Evolutionary conservation across 106 monocot species (phyloP).

Genomic region (Triglochin maritima): DNA sequence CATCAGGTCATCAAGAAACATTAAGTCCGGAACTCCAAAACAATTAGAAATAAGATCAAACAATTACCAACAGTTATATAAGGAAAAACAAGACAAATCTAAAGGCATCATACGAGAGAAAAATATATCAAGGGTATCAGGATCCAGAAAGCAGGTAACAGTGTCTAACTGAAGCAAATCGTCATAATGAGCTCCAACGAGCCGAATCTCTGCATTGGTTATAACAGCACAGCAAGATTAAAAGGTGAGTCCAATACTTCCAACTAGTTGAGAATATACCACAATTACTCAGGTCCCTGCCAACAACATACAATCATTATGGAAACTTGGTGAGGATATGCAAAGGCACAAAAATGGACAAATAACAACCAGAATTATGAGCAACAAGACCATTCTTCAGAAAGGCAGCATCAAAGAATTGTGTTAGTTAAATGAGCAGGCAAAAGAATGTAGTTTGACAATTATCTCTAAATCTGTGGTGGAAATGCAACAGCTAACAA

Average conservation of each 20-base stretch:
- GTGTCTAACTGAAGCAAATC: no score
- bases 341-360: no score
- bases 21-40: background rate
- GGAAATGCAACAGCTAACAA: slow-evolving; percentile 5
- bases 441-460: background rate
- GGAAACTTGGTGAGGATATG: no score
- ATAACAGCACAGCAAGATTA: slow-evolving; percentile 64
- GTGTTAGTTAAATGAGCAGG: no score
- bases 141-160: background rate
- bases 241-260: slow-evolving; percentile 69
- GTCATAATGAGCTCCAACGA: background rate
- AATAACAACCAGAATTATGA: no score
- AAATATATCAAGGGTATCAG: background rate
- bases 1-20: no score
- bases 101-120: background rate
- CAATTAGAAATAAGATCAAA: background rate
- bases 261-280: slow-evolving; percentile 53
- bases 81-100: background rate
- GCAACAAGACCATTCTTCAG: no score
- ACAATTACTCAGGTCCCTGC: slow-evolving; percentile 70
- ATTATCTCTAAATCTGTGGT: slow-evolving; percentile 22
- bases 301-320: slow-evolving; percentile 18
- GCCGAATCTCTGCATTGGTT: slow-evolving; percentile 45
- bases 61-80: background rate
- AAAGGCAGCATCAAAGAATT: no score